Evolutionary conservation across 2,329 filamentous ascomycete genomes (phyloP).

Genomic region (Fusarium sp.): DNA sequence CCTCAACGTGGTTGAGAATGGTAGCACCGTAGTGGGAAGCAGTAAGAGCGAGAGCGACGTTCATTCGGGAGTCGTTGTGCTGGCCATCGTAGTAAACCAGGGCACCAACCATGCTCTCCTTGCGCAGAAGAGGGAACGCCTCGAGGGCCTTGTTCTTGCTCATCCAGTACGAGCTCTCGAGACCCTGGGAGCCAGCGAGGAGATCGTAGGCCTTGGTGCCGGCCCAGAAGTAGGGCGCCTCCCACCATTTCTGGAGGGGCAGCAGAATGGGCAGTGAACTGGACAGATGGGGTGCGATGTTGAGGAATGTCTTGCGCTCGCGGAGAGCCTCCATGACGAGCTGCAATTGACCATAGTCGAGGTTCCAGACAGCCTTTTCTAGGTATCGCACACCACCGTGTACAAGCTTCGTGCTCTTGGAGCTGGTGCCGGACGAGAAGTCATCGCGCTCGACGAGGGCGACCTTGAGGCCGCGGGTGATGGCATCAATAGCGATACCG

Average conservation of each 20-base stretch:
- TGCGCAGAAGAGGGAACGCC: constrained; percentile 82
- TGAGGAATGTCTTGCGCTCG: constrained; percentile 85
- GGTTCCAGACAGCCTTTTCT: constrained; percentile 87
- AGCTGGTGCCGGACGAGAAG: constrained; percentile 84
- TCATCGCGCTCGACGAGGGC: constrained; percentile 86
- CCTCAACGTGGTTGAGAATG: constrained; percentile 84
- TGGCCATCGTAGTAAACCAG: constrained; percentile 90
- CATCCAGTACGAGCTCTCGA: constrained; percentile 86
- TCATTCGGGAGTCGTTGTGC: constrained; percentile 91
- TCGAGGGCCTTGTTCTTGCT: constrained; percentile 82
- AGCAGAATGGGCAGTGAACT: constrained; percentile 87
- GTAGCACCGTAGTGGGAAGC: constrained; percentile 84
- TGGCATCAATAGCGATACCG: constrained; percentile 84
- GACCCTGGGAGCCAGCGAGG: constrained; percentile 83
- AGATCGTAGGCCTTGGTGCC: constrained; percentile 85
- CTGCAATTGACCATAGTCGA: constrained; percentile 86
- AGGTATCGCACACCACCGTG: constrained; percentile 88
- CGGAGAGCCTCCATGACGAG: constrained; percentile 85
- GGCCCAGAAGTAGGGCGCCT: constrained; percentile 79
- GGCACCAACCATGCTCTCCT: constrained; percentile 79
- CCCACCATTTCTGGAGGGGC: constrained; percentile 85
- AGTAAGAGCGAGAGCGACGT: constrained; percentile 84
- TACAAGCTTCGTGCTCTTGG: constrained; percentile 89
- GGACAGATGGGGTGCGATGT: constrained; percentile 85
- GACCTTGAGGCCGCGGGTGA: constrained; percentile 82